Percentiles rank a stretch among this genome's conserved stretches.
Conservation (phyloP, 192 early-diverging fungal species). For the Entrophospora sp. region DNA sequence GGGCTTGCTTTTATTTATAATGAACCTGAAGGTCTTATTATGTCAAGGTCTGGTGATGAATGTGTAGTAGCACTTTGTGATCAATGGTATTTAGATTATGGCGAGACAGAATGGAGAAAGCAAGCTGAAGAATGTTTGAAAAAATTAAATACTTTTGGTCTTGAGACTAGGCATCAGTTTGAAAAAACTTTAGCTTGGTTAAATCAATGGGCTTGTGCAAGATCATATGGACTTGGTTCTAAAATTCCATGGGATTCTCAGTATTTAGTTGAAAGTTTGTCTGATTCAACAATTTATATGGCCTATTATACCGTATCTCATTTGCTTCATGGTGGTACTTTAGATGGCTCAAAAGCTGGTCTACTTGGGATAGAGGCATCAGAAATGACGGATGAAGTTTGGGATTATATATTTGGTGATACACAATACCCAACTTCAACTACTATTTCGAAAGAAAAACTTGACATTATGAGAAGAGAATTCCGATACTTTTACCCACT, state of each 20-base stretch:
- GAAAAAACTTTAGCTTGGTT: constrained; percentile 85
- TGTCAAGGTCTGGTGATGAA: constrained; percentile 91
- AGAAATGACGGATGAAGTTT: constrained; percentile 87
- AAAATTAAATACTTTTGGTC: constrained; percentile 69
- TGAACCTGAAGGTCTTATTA: constrained; percentile 90
- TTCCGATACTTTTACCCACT: constrained; percentile 98
- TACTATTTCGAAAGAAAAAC: constrained; percentile 50
- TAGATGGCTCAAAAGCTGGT: constrained; percentile 74
- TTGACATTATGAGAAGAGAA: constrained; percentile 77
- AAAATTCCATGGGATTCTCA: constrained; percentile 89
- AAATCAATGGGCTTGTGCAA: constrained; percentile 93
- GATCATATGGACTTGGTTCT: constrained; percentile 87
- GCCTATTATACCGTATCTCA: constrained; percentile 98
- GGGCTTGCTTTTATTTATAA: constrained; percentile 80
- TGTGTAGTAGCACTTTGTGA: constrained; percentile 93
- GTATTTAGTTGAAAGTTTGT: constrained; percentile 91
- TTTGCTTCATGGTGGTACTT: constrained; percentile 74
- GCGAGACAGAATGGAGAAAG: constrained; percentile 77
- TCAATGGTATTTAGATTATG: constrained; percentile 99
- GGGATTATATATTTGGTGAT: constrained; percentile 82
- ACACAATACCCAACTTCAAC: constrained; percentile 52
- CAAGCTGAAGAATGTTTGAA: constrained; percentile 68
- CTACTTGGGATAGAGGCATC: constrained; percentile 66
- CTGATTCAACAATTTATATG: constrained; percentile 99
- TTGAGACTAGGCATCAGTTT: constrained; percentile 81